Conservation (phyloP, 2,329 filamentous ascomycete genomes). For the Dendrostoma leiphaemia region DNA sequence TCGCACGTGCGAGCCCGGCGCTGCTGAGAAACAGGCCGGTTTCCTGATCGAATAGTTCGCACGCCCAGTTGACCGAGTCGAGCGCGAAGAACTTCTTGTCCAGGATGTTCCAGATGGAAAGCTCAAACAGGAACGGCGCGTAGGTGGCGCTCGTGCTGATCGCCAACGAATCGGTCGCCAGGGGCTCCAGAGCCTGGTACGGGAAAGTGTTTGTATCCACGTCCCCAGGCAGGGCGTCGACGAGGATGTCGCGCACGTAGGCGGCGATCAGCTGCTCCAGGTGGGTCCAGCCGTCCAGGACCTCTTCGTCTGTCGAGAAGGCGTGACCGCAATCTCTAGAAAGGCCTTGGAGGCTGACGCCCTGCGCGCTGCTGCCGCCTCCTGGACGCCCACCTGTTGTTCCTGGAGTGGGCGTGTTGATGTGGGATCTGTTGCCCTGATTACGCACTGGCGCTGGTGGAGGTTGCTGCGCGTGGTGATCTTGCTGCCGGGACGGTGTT, state of each 20-base stretch:
- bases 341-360: background rate
- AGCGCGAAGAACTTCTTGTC: background rate
- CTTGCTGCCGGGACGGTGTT: background rate
- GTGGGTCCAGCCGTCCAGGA: background rate
- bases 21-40: background rate
- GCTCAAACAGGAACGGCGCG: constrained; percentile 1
- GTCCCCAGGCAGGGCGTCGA: background rate
- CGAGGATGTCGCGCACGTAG: background rate
- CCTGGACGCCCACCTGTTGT: too few species aligned
- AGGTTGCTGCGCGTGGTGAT: background rate
- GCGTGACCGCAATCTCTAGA: too few species aligned
- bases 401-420: too few species aligned
- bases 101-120: constrained; percentile 4
- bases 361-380: background rate
- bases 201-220: background rate
- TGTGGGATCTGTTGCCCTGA: background rate
- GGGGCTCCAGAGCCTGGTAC: background rate
- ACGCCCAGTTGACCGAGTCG: background rate
- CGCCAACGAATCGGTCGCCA: background rate
- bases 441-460: background rate
- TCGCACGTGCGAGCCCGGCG: background rate
- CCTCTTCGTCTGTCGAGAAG: background rate
- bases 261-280: background rate
- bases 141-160: background rate
- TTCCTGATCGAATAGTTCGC: background rate